Evolutionary conservation across 345 rosid genomes (phyloP).

Genomic region (Brassica juncea): DNA sequence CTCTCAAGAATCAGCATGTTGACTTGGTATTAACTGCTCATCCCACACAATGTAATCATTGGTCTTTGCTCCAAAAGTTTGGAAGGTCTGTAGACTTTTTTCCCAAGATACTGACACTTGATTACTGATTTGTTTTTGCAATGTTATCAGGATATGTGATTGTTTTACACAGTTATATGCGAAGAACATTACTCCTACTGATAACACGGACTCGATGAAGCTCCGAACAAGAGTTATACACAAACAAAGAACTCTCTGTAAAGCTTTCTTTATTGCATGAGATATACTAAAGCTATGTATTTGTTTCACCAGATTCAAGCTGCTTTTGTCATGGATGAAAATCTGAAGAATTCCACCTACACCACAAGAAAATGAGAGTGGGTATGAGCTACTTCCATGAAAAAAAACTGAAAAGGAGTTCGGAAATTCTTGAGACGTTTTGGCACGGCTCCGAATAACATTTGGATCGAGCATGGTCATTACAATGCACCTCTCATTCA

Average conservation of each 20-base stretch:
- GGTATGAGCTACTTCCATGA: slow-evolving; percentile 99
- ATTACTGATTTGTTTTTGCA: slow-evolving; percentile 9
- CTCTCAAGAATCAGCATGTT: neutral
- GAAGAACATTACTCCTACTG: slow-evolving; percentile 93
- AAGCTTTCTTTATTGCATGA: neutral
- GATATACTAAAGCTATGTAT: slow-evolving; percentile 12
- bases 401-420: slow-evolving; percentile 98
- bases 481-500: slow-evolving; percentile 97
- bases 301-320: slow-evolving; percentile 75
- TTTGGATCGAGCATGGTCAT: slow-evolving; percentile 86
- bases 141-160: slow-evolving; percentile 65
- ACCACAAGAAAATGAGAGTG: slow-evolving; percentile 98
- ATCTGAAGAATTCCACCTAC: slow-evolving; percentile 93
- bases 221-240: slow-evolving; percentile 77
- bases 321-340: slow-evolving; percentile 92
- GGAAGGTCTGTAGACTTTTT: slow-evolving; percentile 59
- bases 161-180: slow-evolving; percentile 89
- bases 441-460: slow-evolving; percentile 91
- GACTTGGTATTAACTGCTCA: neutral
- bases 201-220: slow-evolving; percentile 99
- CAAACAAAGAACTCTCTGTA: neutral
- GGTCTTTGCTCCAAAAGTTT: slow-evolving; percentile 94
- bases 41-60: slow-evolving; percentile 67
- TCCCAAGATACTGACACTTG: neutral
- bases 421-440: slow-evolving; percentile 93